A percentile compares a stretch with the other conserved stretches of the same genome.
Evolutionary conservation across 345 rosid genomes (phyloP).

Genomic region (Theobroma cacao): DNA sequence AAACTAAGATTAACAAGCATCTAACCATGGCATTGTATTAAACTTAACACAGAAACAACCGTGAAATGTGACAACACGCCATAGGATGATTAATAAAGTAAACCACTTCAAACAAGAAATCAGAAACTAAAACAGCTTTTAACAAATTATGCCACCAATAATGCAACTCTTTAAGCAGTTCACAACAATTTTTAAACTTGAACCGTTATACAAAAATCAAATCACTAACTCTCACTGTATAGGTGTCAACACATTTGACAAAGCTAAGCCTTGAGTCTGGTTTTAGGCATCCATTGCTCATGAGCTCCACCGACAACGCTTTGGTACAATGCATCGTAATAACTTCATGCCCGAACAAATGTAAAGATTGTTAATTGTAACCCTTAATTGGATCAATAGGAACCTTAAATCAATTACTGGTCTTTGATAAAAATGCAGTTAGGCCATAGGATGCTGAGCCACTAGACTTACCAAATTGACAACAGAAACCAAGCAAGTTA

Average conservation of each 20-base stretch:
- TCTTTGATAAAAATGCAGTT: background rate
- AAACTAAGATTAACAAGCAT: slow-evolving; percentile 12
- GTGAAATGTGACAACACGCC: background rate
- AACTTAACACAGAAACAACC: background rate
- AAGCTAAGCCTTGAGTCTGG: background rate
- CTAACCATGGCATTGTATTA: background rate
- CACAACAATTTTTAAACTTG: background rate
- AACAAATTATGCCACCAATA: background rate
- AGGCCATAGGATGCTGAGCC: background rate
- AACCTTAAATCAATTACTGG: background rate
- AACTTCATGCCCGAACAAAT: background rate
- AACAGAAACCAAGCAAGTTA: background rate
- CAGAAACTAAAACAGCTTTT: background rate
- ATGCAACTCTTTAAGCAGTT: background rate
- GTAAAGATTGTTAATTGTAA: background rate
- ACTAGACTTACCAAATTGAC: background rate
- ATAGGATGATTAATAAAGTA: background rate
- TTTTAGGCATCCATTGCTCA: background rate
- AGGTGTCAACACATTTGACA: background rate
- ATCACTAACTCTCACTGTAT: background rate
- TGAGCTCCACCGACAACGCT: background rate
- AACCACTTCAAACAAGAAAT: slow-evolving; percentile 1
- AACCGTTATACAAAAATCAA: background rate
- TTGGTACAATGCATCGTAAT: background rate
- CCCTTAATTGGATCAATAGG: background rate